Percentiles rank a stretch among this genome's conserved stretches.
phyloP scores from a whole-genome alignment of 2,329 filamentous ascomycete genomes.

The Drechslera avenae region DNA sequence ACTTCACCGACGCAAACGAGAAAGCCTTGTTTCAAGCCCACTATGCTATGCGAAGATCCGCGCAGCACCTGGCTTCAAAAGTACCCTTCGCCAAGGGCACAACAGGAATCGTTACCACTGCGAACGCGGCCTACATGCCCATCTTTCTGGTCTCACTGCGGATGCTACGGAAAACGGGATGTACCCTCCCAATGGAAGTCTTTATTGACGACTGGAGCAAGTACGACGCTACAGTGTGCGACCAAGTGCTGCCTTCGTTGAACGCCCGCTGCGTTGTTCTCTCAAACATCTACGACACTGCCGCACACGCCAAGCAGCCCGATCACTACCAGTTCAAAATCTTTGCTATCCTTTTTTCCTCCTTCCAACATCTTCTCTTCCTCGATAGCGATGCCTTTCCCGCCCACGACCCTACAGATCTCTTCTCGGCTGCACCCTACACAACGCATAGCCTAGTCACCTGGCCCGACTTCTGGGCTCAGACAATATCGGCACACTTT shows the following conservation, averaged over 20 bases:
- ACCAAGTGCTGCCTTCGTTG: conserved; percentile 44
- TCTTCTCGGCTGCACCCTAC: conserved; percentile 61
- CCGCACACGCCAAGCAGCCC: conserved; percentile 16
- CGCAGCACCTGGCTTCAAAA: conserved; percentile 27
- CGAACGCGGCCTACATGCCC: conserved; percentile 55
- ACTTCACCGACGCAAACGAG: conserved; percentile 28
- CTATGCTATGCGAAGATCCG: conserved; percentile 27
- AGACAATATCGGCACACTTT: conserved; percentile 51
- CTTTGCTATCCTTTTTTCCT: conserved; percentile 62
- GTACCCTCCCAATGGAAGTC: conserved; percentile 56
- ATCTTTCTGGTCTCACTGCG: conserved; percentile 58
- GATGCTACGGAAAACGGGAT: conserved; percentile 59
- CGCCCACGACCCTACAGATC: conserved; percentile 50
- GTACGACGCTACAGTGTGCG: conserved; percentile 49
- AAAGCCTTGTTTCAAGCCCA: conserved; percentile 25
- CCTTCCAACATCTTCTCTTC: conserved; percentile 64
- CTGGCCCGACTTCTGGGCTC: conserved; percentile 63
- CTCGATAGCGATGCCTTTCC: conserved; percentile 65
- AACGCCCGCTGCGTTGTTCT: conserved; percentile 49
- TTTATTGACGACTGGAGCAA: conserved; percentile 47
- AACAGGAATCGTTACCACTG: conserved; percentile 59
- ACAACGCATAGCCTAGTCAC: conserved; percentile 58
- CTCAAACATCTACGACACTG: conserved; percentile 29
- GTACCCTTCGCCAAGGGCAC: conserved; percentile 49
- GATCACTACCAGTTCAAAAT: conserved; percentile 60